Percentiles rank a stretch among this genome's conserved stretches.
Evolutionary conservation across 164 flowering plant species (phyloP).

Genomic region (Aristolochia fimbriata): DNA sequence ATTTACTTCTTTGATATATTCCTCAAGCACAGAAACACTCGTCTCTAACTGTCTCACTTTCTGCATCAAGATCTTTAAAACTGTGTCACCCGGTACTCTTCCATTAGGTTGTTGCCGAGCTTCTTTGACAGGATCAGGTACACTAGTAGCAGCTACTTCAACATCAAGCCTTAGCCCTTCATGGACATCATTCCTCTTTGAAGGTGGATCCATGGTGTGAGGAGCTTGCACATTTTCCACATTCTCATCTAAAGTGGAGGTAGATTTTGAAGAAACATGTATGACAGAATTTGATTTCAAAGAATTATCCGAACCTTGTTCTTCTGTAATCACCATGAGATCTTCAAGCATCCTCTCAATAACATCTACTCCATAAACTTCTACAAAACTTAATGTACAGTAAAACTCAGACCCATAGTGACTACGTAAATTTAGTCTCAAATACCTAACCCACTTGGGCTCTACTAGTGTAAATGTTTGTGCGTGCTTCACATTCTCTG

Average conservation of each 20-base stretch:
- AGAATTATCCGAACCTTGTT: conserved; percentile 16
- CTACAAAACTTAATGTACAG: conserved; percentile 65
- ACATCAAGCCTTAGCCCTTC: conserved; percentile 18
- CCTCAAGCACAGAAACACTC: conserved; percentile 64
- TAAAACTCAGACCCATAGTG: conserved; percentile 87
- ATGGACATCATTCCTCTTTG: conserved; percentile 20
- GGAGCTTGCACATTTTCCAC: conserved; percentile 15
- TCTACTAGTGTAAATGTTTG: conserved; percentile 61
- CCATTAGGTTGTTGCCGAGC: conserved; percentile 43
- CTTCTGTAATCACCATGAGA: conserved; percentile 46
- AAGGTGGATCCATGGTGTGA: conserved; percentile 15
- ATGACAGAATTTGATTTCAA: conserved; percentile 24
- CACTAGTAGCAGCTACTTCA: conserved; percentile 14
- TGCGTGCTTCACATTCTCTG: conserved; percentile 61
- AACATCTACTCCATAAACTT: conserved; percentile 76
- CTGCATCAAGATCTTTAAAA: conserved; percentile 75
- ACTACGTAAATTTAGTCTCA: conserved; percentile 52
- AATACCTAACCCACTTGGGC: conserved; percentile 76
- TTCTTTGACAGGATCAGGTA: conserved; percentile 43
- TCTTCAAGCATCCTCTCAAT: conserved; percentile 79
- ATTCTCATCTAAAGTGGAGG: conserved; percentile 11
- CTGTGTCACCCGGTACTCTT: conserved; percentile 62
- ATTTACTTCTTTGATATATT: conserved; percentile 53
- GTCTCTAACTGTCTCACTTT: conserved; percentile 60
- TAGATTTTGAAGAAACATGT: conserved; percentile 16